phyloP scores from a whole-genome alignment of 2,329 filamentous ascomycete genomes.

The Aspergillus alliaceus region DNA sequence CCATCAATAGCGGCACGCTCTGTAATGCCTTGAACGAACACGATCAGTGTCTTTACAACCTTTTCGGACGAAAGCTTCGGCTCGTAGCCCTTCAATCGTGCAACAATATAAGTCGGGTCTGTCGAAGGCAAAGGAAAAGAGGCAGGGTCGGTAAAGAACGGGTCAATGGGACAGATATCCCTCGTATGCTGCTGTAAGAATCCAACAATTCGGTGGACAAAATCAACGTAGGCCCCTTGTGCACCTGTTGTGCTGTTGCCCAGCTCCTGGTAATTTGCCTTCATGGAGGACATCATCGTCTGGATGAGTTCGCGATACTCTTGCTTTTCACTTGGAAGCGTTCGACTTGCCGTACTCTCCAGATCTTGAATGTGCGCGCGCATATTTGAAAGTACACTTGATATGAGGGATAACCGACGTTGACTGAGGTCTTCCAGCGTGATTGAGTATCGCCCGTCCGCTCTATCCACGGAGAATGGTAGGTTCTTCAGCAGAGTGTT shows the following conservation, averaged over 20 bases:
- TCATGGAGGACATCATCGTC: constrained; percentile 62
- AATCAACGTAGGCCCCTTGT: constrained; percentile 59
- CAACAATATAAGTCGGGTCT: constrained; percentile 64
- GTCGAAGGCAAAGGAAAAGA: constrained; percentile 60
- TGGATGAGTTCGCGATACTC: constrained; percentile 54
- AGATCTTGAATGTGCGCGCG: constrained; percentile 47
- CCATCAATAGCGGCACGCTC: constrained; percentile 59
- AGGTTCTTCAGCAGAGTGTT: constrained; percentile 57
- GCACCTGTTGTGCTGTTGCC: constrained; percentile 32
- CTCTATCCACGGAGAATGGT: constrained; percentile 51
- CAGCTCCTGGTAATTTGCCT: constrained; percentile 59
- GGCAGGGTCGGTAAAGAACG: constrained; percentile 61
- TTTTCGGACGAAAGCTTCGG: constrained; percentile 52
- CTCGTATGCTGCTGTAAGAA: constrained; percentile 61
- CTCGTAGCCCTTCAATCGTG: constrained; percentile 59
- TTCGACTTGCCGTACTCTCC: constrained; percentile 30
- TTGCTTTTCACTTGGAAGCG: constrained; percentile 38
- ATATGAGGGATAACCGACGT: constrained; percentile 57
- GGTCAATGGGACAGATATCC: constrained; percentile 55
- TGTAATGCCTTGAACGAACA: constrained; percentile 60
- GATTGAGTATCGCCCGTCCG: constrained; percentile 46
- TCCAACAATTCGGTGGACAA: constrained; percentile 61
- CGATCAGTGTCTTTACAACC: constrained; percentile 54
- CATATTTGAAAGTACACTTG: constrained; percentile 60
- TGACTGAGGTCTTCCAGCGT: constrained; percentile 53